These are phyloP conservation scores for Xylaria castorea DNA, from an alignment of 495 filamentous ascomycete genomes.

Conservation along the genomic window DNA sequence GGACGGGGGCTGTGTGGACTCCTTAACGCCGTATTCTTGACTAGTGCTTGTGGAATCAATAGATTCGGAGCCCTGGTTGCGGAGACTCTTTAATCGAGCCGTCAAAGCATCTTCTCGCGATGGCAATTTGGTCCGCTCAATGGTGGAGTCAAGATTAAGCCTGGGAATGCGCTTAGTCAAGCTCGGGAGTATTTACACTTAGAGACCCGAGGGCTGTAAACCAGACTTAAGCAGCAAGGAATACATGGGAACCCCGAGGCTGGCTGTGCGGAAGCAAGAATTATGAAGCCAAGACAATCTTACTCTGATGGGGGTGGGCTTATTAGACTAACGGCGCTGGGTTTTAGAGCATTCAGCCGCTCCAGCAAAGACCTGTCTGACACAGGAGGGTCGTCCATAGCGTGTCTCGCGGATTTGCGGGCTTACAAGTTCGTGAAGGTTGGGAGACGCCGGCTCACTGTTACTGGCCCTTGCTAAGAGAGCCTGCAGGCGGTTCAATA, in stretches of 20 bases:
- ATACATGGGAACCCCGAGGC: background rate
- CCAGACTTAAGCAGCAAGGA: background rate
- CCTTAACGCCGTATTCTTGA: background rate
- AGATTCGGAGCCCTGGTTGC: slow-evolving; percentile 36
- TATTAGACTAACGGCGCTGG: slow-evolving; percentile 44
- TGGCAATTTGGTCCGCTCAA: slow-evolving; percentile 34
- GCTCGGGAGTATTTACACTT: background rate
- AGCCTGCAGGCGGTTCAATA: background rate
- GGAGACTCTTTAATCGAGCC: slow-evolving; percentile 51
- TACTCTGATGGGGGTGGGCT: slow-evolving; percentile 42
- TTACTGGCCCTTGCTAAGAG: background rate
- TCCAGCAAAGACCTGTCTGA: slow-evolving; percentile 88
- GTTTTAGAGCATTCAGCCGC: slow-evolving; percentile 77
- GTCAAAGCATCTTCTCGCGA: slow-evolving; percentile 54
- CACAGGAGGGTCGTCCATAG: slow-evolving; percentile 68
- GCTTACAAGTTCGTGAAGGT: background rate
- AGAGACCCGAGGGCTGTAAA: background rate
- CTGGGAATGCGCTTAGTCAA: slow-evolving; percentile 33
- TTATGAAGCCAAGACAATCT: slow-evolving; percentile 18
- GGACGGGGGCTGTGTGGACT: slow-evolving; percentile 23
- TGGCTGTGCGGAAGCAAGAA: slow-evolving; percentile 8
- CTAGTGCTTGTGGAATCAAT: background rate
- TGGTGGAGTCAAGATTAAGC: slow-evolving; percentile 30
- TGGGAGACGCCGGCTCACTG: background rate
- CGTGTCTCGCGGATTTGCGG: slow-evolving; percentile 20